Conservation (phyloP, 305 asterid genomes). For the Fraxinus latifolia region DNA sequence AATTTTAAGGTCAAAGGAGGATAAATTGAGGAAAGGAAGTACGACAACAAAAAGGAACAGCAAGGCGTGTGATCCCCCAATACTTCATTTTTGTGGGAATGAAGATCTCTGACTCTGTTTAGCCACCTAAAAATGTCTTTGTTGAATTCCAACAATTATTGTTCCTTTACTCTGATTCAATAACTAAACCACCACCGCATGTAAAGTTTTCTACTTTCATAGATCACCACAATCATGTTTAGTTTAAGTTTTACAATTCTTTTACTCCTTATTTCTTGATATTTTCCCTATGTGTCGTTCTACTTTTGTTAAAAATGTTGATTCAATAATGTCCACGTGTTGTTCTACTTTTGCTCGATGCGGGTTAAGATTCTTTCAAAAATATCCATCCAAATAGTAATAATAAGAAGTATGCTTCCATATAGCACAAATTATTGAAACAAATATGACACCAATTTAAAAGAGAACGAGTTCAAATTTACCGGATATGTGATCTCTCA, state of each 20-base stretch:
- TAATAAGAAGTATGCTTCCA: background rate
- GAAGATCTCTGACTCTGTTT: background rate
- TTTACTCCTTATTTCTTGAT: background rate
- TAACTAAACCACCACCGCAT: background rate
- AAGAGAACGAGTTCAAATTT: constrained; percentile 25
- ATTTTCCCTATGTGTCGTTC: background rate
- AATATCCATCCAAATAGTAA: background rate
- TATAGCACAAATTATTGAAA: background rate
- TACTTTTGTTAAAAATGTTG: background rate
- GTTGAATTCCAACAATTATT: background rate
- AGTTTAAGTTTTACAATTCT: background rate
- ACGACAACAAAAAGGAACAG: background rate
- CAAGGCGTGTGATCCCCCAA: background rate
- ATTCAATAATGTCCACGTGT: background rate
- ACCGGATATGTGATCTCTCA: constrained; percentile 79
- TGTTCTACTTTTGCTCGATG: background rate
- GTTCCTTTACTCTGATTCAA: background rate
- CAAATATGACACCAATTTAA: background rate
- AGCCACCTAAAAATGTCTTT: background rate
- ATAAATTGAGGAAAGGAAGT: background rate
- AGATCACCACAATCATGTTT: background rate
- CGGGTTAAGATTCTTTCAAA: background rate
- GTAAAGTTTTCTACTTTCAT: background rate
- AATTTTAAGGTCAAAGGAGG: background rate
- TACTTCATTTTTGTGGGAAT: background rate